Conservation (phyloP, 305 asterid genomes). For the Solanum hybrid region DNA sequence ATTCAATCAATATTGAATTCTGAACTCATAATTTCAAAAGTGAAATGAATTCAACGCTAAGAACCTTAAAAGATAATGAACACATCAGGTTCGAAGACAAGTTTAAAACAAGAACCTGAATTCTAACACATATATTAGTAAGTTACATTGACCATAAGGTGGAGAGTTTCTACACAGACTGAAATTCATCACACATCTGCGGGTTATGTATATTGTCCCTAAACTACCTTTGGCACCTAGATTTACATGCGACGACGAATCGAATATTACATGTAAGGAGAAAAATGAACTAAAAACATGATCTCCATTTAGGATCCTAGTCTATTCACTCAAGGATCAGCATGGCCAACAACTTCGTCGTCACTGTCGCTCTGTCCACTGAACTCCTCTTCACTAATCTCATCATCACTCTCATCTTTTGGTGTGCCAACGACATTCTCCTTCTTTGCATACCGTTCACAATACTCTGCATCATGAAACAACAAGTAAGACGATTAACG, state of each 20-base stretch:
- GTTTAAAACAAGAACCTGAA: not conserved
- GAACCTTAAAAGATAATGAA: not conserved
- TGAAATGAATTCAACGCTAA: not conserved
- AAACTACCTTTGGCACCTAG: not conserved
- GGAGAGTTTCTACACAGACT: not conserved
- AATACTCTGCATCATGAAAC: slow-evolving; percentile 42
- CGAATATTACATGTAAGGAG: slow-evolving; percentile 1
- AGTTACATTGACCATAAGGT: not conserved
- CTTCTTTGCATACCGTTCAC: slow-evolving; percentile 83
- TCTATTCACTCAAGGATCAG: slow-evolving; percentile 33
- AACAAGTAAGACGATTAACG: not conserved
- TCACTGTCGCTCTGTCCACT: slow-evolving; percentile 52
- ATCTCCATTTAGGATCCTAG: not conserved
- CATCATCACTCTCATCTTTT: slow-evolving; percentile 62
- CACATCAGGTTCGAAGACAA: not conserved
- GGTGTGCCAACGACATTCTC: slow-evolving; percentile 28
- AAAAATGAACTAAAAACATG: not conserved
- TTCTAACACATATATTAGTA: not conserved
- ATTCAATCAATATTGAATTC: not conserved
- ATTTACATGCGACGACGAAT: not conserved
- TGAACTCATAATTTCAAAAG: not conserved
- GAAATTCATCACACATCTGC: not conserved
- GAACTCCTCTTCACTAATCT: slow-evolving; percentile 35
- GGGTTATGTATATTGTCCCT: not conserved
- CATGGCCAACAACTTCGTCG: slow-evolving; percentile 60